Base-by-base conservation (phyloP, 768 basidiomycete genomes). In the Mrakia hoshinonis region DNA sequence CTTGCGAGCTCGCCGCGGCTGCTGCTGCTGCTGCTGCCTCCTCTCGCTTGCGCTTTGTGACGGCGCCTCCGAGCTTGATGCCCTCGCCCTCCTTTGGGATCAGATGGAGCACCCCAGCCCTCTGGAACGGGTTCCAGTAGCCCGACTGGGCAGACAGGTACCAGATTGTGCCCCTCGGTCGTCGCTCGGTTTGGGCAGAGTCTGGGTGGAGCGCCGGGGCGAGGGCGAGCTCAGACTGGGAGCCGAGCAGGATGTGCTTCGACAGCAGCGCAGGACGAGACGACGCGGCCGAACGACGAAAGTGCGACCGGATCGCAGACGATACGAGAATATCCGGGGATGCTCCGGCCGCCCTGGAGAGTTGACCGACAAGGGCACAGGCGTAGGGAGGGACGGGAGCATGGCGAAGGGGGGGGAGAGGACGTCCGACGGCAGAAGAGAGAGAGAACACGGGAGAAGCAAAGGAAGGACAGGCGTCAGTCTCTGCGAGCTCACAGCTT, bases 191-290 rank as follows among this genome's bases (percentile, higher is more conserved):
- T 3, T 29, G 9, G 29, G 29, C 18, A 12, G 47, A 24, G n/a
- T 26, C 65, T 5, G 70, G 70, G 20, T 67, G 70, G 31, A 72
- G 65, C 24, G 70, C 70, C 4, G 70, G 65, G 9, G 70, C 70
- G 34, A 72, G 65, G 26, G 34, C 18, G 20, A 38, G n/a, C 48
- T 72, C 70, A 11, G 70, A 51, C 24, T n/a, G n/a, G 26, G 51
- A 38, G 29, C 70, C 70, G 31, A 65, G 64, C 13, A 72, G 55
- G 36, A 72, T 55, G 51, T 67, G 70, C 29, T 72, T 72, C n/a
- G 55, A 47, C 29, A 72, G 38, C 20, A 72, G 65, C 15, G 65
- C n/a, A 4, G 36, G 55, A 2, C 65, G 55, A 6, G 11, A n/a
- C 18, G 65, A 54, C 1, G 38, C 26, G 9, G 54, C 7, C 4